Evolutionary conservation across 2,329 filamentous ascomycete species (phyloP), one percentile per base, ranked within the genome.

Genomic region (Trichoderma oligosporum): DNA sequence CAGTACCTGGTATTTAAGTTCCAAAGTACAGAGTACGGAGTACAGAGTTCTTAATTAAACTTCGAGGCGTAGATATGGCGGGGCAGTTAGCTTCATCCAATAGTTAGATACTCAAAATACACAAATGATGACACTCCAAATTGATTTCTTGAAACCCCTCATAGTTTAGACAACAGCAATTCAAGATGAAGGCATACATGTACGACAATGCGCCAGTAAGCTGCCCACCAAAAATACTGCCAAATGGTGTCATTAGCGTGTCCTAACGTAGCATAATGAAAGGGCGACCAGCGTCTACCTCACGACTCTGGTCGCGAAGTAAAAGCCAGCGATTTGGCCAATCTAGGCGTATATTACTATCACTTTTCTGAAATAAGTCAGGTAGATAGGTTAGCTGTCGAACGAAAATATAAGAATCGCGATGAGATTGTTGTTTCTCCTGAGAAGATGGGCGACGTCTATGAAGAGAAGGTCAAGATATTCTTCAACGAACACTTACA

Each of bases 401-500:
- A 88, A 63, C 88, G 93, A 60, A 81, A 83, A 65, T 97, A 99
- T 81, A 92, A 88, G 78, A 97, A 97, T 78, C 88, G 93, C 57
- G 94, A 99, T 76, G 86, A 95, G 75, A 89, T 97, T 71, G 89
- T 83, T 60, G 89, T 99, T 20, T 95, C 90, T 7, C 93, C 92
- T 0, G 78, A 85, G 62, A 87, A 85, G 62, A 91, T 97, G 87
- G 91, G 91, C 57, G 88, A 83, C 36, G 75, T 85, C 42, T 99
- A 97, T 76, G 93, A 99, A 74, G 83, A 88, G 62, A 97, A 97
- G 74, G 91, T 99, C 61, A 92, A 91, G 77, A 84, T 75, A 64
- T 99, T 99, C 78, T 99, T 97, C 77, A 73, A 88, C 66, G 94
- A 99, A 79, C 94, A 99, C 72, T 73, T 99, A 66, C 94, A 99